Percentiles rank a stretch among this genome's conserved stretches.
These are phyloP conservation scores for Myxozyma neglecta DNA, from an alignment of 805 yeast species.

Conservation along the genomic window DNA sequence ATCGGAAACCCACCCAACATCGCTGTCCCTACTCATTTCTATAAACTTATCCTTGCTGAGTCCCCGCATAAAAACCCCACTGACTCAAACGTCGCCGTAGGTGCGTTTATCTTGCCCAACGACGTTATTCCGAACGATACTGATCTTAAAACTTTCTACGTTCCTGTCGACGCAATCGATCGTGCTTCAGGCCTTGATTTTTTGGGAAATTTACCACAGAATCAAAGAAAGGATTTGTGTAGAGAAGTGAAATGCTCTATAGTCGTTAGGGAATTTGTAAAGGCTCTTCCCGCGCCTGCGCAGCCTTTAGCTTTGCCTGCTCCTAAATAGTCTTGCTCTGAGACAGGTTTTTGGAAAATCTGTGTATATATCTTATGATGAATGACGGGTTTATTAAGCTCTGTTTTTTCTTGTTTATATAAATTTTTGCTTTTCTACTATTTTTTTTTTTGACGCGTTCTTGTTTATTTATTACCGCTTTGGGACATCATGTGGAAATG, in stretches of 20 bases:
- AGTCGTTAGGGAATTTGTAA: conserved; percentile 69
- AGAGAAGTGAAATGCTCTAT: conserved; percentile 76
- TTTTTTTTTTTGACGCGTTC: no score
- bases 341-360: not conserved
- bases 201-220: conserved; percentile 63
- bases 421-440: no score
- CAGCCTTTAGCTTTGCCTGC: conserved; percentile 19
- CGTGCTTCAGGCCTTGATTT: conserved; percentile 80
- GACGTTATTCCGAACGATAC: conserved; percentile 68
- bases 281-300: conserved; percentile 24
- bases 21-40: conserved; percentile 98
- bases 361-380: not conserved
- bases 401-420: no score
- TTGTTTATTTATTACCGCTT: no score
- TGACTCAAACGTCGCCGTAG: conserved; percentile 57
- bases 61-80: conserved; percentile 44
- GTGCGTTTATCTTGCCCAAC: conserved; percentile 93
- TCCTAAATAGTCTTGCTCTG: conserved; percentile 9
- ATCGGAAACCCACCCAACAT: conserved; percentile 95
- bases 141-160: conserved; percentile 74
- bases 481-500: no score
- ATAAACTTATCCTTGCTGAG: conserved; percentile 87
- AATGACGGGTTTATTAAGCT: not conserved
- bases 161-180: conserved; percentile 88
- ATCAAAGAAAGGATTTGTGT: conserved; percentile 65